Conservation (phyloP, 2,329 filamentous ascomycete genomes). For the Capronia americana region DNA sequence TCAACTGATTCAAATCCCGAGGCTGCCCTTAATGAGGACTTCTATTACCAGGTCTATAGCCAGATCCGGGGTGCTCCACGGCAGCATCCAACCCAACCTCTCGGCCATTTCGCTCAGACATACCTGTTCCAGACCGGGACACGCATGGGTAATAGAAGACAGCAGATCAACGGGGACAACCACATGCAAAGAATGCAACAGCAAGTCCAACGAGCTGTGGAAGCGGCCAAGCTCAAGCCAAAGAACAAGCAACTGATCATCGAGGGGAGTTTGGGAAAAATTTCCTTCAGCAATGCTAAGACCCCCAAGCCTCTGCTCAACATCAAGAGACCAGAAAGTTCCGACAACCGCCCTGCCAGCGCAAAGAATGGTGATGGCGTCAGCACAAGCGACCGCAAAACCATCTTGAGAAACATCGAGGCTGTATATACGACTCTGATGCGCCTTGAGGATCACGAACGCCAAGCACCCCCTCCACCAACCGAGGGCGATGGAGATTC, state of each 20-base stretch:
- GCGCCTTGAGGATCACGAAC: conserved; percentile 91
- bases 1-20: conserved; percentile 80
- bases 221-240: conserved; percentile 94
- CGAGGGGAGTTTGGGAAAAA: conserved; percentile 94
- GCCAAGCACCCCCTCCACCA: conserved; percentile 73
- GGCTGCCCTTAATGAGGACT: conserved; percentile 85
- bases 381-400: conserved; percentile 77
- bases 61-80: conserved; percentile 90
- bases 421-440: conserved; percentile 86
- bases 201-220: conserved; percentile 94
- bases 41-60: conserved; percentile 97
- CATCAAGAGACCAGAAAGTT: conserved; percentile 83
- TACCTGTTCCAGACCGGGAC: conserved; percentile 95
- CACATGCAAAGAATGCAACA: conserved; percentile 99
- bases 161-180: conserved; percentile 86
- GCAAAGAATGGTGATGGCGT: conserved; percentile 55
- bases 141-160: conserved; percentile 75
- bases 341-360: conserved; percentile 57
- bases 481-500: conserved; percentile 68
- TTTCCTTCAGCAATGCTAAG: conserved; percentile 98
- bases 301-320: conserved; percentile 94
- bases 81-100: conserved; percentile 88
- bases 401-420: conserved; percentile 84
- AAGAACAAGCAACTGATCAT: conserved; percentile 98
- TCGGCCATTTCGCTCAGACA: conserved; percentile 96